These are phyloP conservation scores for Tuber melanosporum DNA, from an alignment of 495 filamentous ascomycete species.

Conservation along the genomic window DNA sequence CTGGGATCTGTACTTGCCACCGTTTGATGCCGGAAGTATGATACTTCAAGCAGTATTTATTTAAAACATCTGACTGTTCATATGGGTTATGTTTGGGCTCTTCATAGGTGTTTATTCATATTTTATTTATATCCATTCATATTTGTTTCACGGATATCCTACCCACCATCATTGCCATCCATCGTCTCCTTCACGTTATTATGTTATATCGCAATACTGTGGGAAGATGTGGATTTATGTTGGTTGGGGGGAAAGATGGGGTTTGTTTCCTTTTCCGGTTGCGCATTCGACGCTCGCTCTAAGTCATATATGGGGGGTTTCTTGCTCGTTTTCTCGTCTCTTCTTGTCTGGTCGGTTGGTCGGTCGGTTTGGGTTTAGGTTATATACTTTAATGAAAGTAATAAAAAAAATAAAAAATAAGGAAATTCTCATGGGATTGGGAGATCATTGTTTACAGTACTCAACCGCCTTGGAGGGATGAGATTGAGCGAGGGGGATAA, in stretches of 20 bases:
- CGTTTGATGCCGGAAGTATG: neutral
- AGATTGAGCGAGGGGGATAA: no score
- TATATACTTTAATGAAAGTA: neutral
- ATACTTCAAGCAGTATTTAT: neutral
- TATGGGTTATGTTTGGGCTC: constrained; percentile 33
- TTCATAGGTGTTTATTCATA: constrained; percentile 4
- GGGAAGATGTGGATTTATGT: neutral
- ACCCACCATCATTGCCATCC: neutral
- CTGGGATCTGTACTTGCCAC: neutral
- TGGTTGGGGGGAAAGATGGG: neutral
- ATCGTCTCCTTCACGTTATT: neutral
- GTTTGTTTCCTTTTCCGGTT: neutral
- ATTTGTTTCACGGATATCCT: neutral
- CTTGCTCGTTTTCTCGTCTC: neutral
- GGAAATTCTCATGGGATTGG: neutral
- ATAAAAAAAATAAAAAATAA: neutral
- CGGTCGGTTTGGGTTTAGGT: neutral
- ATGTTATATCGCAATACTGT: neutral
- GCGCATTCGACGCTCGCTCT: neutral
- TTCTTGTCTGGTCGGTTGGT: neutral
- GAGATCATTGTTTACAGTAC: neutral
- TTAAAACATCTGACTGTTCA: constrained; percentile 22
- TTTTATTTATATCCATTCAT: constrained; percentile 6
- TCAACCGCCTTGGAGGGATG: no score
- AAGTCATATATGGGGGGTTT: neutral